Conservation (phyloP, 1,284 basidiomycete genomes). For the Vanrija humicola region DNA sequence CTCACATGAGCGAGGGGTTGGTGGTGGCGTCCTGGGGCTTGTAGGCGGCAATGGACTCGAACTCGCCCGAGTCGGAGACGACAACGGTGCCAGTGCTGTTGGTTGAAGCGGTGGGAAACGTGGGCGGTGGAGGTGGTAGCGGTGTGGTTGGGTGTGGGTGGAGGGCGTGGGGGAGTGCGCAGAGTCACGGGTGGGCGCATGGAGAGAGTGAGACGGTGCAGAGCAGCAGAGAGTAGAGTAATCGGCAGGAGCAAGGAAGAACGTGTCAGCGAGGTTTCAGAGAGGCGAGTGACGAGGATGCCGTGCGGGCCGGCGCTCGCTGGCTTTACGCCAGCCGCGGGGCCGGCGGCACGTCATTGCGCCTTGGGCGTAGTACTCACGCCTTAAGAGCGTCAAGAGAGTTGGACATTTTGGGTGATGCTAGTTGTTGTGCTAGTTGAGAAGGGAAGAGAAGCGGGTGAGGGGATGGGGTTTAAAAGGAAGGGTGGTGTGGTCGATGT, state of each 20-base stretch:
- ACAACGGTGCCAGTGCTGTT: conserved; percentile 76
- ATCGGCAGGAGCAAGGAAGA: background rate
- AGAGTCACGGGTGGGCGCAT: background rate
- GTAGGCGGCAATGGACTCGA: conserved; percentile 71
- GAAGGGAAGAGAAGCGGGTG: conserved; percentile 44
- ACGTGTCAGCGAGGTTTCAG: background rate
- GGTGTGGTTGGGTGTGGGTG: background rate
- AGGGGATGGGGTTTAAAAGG: conserved; percentile 39
- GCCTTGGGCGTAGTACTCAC: conserved; percentile 4
- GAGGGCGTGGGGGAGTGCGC: background rate
- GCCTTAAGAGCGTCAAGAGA: conserved; percentile 26
- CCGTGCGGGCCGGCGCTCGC: background rate
- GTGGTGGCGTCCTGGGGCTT: conserved; percentile 93
- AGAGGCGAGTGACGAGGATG: background rate
- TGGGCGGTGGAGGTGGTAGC: background rate
- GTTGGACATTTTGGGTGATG: conserved; percentile 11
- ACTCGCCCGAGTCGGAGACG: conserved; percentile 82
- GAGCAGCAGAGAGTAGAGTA: background rate
- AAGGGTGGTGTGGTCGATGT: conserved; percentile 1
- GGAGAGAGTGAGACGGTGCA: background rate
- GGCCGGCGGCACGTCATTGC: background rate
- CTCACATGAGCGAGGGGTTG: conserved; percentile 72
- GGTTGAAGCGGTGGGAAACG: conserved; percentile 58
- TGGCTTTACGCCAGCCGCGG: too few relatives aligned
- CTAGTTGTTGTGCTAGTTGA: background rate